Conservation (phyloP, 176 grass and related monocot genomes). For the Alloteropsis semialata region DNA sequence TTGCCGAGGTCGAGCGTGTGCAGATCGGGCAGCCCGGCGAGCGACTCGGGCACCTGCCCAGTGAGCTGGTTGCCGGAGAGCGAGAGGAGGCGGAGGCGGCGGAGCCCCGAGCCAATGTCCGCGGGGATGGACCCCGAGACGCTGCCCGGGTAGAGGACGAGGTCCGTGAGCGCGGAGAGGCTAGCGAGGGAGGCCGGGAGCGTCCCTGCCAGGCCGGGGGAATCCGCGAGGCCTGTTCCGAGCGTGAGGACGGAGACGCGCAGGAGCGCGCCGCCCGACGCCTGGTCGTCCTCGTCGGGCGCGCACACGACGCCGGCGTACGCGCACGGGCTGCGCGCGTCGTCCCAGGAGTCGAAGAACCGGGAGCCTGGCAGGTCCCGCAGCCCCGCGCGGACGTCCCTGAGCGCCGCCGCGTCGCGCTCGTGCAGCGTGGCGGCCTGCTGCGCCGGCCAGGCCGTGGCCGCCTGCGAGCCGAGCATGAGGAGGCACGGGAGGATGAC, state of each 20-base stretch:
- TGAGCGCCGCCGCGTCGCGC: slow-evolving; percentile 46
- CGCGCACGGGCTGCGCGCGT: slow-evolving; percentile 44
- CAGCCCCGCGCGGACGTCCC: slow-evolving; percentile 43
- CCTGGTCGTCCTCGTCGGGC: slow-evolving; percentile 22
- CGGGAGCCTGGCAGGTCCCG: slow-evolving; percentile 60
- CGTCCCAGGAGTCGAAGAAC: slow-evolving; percentile 78
- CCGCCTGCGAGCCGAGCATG: slow-evolving; percentile 1
- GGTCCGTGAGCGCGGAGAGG: slow-evolving; percentile 65
- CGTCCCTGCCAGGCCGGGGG: slow-evolving; percentile 55
- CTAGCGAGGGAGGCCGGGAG: slow-evolving; percentile 54
- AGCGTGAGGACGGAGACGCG: slow-evolving; percentile 75
- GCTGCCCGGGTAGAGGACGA: slow-evolving; percentile 70
- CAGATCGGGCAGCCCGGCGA: slow-evolving; percentile 59
- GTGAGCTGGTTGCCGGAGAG: slow-evolving; percentile 60
- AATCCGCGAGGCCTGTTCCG: slow-evolving; percentile 69
- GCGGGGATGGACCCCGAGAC: slow-evolving; percentile 46
- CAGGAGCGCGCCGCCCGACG: neutral
- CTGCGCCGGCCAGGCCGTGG: neutral
- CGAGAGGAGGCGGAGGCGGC: slow-evolving; percentile 63
- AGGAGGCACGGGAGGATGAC: neutral
- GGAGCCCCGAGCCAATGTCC: slow-evolving; percentile 43
- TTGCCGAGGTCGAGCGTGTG: slow-evolving; percentile 89
- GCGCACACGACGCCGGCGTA: slow-evolving; percentile 71
- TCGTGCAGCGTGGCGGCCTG: slow-evolving; percentile 34
- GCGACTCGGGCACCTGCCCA: slow-evolving; percentile 48